Base-by-base conservation (phyloP, 352 stramenopile species). In the Phytophthora agathidicida region DNA sequence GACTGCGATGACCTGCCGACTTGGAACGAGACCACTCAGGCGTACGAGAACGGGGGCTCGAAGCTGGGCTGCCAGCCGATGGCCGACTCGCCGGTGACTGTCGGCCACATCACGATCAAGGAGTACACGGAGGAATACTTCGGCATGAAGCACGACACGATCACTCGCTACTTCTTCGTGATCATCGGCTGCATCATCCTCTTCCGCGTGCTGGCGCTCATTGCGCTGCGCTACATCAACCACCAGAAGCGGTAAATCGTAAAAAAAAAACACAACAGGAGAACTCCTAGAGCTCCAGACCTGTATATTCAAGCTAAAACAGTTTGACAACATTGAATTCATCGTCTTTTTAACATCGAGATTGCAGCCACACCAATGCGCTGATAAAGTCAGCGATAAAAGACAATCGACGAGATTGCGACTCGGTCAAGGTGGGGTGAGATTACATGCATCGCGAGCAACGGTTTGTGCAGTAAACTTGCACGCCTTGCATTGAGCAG, bases 191-290 rank as follows among this genome's bases (percentile, higher is more conserved):
- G 39, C 55, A 73, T 70, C 37, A 43, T 65, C 13, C 11, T 71
- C 24, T 75, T 73, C 52, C 65, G 54, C 35, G 14, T 75, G 7
- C 30, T 72, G 22, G 60, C 33, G n/a, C 57, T 71, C 3, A 28
- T 77, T 5, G 33, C 64, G n/a, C 52, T 75, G 52, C 65, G 66
- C 31, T 75, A 61, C 36, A 45, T 79, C 41, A 75, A 73, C 50
- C 65, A 75, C 54, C 70, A 78, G 58, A 74, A 69, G 59, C 20
- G 62, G 23, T 75, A 75, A 33, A 60, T 54, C 19, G 38, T n/a
- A n/a, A n/a, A n/a, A n/a, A n/a, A n/a, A n/a, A n/a, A n/a, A n/a
- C n/a, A n/a, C n/a, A n/a, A n/a, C n/a, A n/a, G n/a, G n/a, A n/a
- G n/a, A n/a, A n/a, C n/a, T n/a, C n/a, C n/a, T n/a, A n/a, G n/a